Evolutionary conservation across 345 rosid genomes (phyloP).

Genomic region (Viola odorata): DNA sequence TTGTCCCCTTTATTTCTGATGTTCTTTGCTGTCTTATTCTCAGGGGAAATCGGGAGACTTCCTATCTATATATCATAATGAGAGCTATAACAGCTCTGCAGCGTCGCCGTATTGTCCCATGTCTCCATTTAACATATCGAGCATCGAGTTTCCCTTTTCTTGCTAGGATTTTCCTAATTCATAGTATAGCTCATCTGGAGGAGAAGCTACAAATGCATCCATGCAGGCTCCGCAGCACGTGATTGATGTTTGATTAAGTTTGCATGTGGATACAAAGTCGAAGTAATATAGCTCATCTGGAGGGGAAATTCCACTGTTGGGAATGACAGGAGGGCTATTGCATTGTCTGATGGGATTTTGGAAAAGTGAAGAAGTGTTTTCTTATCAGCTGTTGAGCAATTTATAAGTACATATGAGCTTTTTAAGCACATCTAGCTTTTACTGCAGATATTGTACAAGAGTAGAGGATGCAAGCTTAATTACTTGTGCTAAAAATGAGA

Average conservation of each 20-base stretch:
- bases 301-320: too few relatives aligned
- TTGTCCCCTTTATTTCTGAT: too few relatives aligned
- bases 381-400: too few relatives aligned
- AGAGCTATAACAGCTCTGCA: conserved; percentile 43
- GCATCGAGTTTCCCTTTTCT: neutral
- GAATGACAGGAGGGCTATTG: too few relatives aligned
- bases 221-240: conserved; percentile 28
- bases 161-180: neutral
- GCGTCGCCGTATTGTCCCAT: conserved; percentile 23
- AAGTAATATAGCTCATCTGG: too few relatives aligned
- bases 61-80: conserved; percentile 50
- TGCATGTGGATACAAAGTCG: neutral
- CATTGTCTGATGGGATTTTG: too few relatives aligned
- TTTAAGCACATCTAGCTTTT: too few relatives aligned
- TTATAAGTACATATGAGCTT: too few relatives aligned
- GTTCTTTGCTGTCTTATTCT: neutral
- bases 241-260: conserved; percentile 3
- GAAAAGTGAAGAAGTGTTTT: too few relatives aligned
- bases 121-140: neutral
- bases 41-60: conserved; percentile 77
- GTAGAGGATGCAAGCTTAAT: too few relatives aligned
- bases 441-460: too few relatives aligned
- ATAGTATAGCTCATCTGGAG: conserved; percentile 24
- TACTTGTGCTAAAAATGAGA: too few relatives aligned
- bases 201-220: conserved; percentile 39